phyloP scores from a whole-genome alignment of 202 grass and related monocot species.

The Zoysia matrella region DNA sequence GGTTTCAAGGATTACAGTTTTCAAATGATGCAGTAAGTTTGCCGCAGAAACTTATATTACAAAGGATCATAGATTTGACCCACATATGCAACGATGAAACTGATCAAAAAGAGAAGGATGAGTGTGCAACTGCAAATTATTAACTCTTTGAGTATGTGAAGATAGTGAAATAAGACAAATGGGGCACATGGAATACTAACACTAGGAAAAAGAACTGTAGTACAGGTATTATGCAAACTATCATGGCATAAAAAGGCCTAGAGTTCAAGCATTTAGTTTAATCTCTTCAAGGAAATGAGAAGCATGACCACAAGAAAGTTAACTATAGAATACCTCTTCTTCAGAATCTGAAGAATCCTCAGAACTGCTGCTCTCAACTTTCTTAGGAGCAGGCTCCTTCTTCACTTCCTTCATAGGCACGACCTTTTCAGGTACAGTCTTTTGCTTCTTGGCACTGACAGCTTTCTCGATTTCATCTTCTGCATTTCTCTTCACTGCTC shows the following conservation, averaged over 20 bases:
- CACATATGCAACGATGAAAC: no score
- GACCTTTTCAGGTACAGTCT: conserved; percentile 49
- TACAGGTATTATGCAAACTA: neutral
- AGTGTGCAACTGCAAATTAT: neutral
- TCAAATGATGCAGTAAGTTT: neutral
- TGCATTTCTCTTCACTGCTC: conserved; percentile 74
- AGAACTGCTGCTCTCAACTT: conserved; percentile 71
- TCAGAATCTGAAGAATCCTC: conserved; percentile 84
- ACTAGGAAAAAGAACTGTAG: neutral
- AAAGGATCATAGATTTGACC: no score
- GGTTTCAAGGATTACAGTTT: neutral
- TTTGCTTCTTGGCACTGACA: conserved; percentile 71
- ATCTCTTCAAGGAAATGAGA: neutral
- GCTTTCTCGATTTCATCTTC: conserved; percentile 66
- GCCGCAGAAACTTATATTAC: neutral
- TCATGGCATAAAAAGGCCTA: neutral
- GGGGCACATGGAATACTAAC: neutral
- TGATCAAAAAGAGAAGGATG: no score
- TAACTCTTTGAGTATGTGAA: neutral
- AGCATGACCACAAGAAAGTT: conserved; percentile 1
- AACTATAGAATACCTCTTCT: conserved; percentile 56
- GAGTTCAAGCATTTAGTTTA: conserved; percentile 1
- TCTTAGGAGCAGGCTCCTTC: conserved; percentile 65
- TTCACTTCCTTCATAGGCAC: conserved; percentile 38
- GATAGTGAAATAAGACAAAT: neutral